Base-by-base conservation (phyloP, 1,139 yeast species). In the Taphrina betulina region DNA sequence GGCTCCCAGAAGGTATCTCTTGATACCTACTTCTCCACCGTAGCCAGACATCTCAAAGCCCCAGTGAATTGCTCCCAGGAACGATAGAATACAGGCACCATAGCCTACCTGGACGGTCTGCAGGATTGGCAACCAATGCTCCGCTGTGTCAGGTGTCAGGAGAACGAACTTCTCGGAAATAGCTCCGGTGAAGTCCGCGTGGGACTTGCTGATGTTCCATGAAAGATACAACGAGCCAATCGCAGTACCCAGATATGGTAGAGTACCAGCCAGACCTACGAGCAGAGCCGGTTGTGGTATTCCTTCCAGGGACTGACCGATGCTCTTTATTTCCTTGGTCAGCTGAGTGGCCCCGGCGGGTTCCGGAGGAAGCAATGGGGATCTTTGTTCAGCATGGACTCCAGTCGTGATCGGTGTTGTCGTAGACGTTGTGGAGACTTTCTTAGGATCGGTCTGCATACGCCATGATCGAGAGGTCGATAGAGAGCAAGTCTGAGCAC, bases 51-150 rank as follows among this genome's bases (percentile, higher is more conserved):
- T 40, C 17, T 54, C 58, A 16, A 54, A 42, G 8, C 58, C 58
- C 58, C 58, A 54, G 38, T 54, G 58, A 36, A 54, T 48, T 5
- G 58, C 58, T 3, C 58, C 58, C 3, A 54, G 29, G 35, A 54
- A 46, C 7, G 55, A 38, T 3, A 54, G 12, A 12, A 54, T 28
- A 28, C 58, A 54, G 16, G 58, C 58, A 3, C 58, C 58, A 50
- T 54, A 54, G 10, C 58, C 58, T 31, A 54, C 50, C 35, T 54
- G 58, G 12, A 54, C 31, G 14, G 57, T 57, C 50, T 54, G 50
- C 8, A 54, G 24, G 31, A 46, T 20, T 7, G 53, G 50, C 34
- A 54, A 28, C 36, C 43, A 36, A 2, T 50, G 38, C 12, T 54
- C 50, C 3, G 54, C 54, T 8, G 24, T 40, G 14, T 40, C 50